Evolutionary conservation across 306 rosid species (phyloP).

Genomic region (Acacia confusa): DNA sequence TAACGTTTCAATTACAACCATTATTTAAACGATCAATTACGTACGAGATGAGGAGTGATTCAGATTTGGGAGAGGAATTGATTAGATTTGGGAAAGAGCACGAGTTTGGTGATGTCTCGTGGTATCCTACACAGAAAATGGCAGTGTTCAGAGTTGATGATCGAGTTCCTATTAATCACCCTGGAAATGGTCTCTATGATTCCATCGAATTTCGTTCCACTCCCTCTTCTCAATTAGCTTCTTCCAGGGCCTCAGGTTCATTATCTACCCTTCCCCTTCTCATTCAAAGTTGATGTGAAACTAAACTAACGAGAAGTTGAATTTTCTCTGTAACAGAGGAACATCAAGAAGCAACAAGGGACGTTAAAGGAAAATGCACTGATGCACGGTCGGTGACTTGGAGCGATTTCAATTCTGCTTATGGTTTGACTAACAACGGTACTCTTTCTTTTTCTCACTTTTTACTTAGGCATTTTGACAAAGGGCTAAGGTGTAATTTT

Average conservation of each 20-base stretch:
- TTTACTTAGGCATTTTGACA: not conserved
- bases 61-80: constrained; percentile 48
- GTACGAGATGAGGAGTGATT: constrained; percentile 40
- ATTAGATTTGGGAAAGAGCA: constrained; percentile 41
- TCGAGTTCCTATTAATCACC: constrained; percentile 41
- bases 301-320: not conserved
- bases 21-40: constrained; percentile 54
- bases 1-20: constrained; percentile 54
- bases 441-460: not conserved
- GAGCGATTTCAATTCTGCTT: constrained; percentile 32
- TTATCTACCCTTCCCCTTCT: not conserved
- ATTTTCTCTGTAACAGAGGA: constrained; percentile 39
- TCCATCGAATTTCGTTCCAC: constrained; percentile 49
- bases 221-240: constrained; percentile 18
- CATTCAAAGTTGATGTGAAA: not conserved
- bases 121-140: constrained; percentile 55
- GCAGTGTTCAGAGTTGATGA: constrained; percentile 46
- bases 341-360: constrained; percentile 40
- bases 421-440: constrained; percentile 62
- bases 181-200: constrained; percentile 47
- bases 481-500: too few species aligned
- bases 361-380: constrained; percentile 48
- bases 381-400: constrained; percentile 30
- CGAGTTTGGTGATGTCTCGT: constrained; percentile 54
- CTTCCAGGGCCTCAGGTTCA: constrained; percentile 41